Conservation (phyloP, 2,329 filamentous ascomycete genomes). For the Monosporascus sp. region DNA sequence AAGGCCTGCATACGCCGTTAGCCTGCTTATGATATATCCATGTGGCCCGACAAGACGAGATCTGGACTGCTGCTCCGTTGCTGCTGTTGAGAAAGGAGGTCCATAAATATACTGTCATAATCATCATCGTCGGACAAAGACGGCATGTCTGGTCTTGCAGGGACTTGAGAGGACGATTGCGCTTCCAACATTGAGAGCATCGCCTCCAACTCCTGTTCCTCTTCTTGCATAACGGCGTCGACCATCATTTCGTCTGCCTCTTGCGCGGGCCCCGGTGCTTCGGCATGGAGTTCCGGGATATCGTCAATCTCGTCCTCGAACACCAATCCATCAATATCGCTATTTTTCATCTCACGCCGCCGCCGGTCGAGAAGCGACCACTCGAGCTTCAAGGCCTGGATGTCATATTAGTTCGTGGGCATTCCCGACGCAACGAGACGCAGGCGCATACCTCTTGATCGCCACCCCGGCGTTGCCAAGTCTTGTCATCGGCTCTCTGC, state of each 20-base stretch:
- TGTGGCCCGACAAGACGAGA: slow-evolving; percentile 31
- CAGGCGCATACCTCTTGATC: slow-evolving; percentile 48
- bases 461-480: slow-evolving; percentile 56
- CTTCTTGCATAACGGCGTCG: slow-evolving; percentile 44
- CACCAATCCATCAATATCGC: slow-evolving; percentile 34
- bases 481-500: slow-evolving; percentile 53
- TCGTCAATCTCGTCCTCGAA: slow-evolving; percentile 50
- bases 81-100: slow-evolving; percentile 48
- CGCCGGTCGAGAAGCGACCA: slow-evolving; percentile 35
- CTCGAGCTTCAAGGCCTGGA: slow-evolving; percentile 36
- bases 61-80: slow-evolving; percentile 15
- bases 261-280: slow-evolving; percentile 9
- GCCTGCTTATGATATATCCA: slow-evolving; percentile 39
- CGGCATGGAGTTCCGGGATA: slow-evolving; percentile 32
- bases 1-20: not conserved
- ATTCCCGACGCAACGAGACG: not conserved
- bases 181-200: slow-evolving; percentile 44
- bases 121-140: slow-evolving; percentile 51
- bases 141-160: slow-evolving; percentile 27
- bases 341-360: slow-evolving; percentile 32
- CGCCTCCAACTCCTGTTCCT: slow-evolving; percentile 54
- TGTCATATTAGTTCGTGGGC: not conserved
- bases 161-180: slow-evolving; percentile 9
- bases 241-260: slow-evolving; percentile 46
- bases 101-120: slow-evolving; percentile 61